phyloP scores from a whole-genome alignment of 2,329 filamentous ascomycete species.

The Magnaporthiopsis rhizophila region DNA sequence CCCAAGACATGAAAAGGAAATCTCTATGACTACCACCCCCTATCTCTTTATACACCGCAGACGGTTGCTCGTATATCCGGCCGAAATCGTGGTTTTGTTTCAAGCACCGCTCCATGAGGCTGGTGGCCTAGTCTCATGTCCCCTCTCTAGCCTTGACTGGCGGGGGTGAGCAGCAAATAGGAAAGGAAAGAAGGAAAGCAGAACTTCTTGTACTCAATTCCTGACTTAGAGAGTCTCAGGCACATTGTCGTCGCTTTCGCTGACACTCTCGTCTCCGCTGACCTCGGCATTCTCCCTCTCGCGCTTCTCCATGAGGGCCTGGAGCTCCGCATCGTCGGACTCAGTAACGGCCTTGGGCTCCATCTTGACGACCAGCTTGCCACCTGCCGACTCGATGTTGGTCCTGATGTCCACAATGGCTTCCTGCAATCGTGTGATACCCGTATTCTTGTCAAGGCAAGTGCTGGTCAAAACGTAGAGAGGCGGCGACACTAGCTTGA shows the following conservation, averaged over 20 bases:
- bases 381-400: constrained; percentile 71
- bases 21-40: background rate
- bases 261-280: constrained; percentile 92
- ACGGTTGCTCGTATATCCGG: background rate
- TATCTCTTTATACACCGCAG: background rate
- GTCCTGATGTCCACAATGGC: constrained; percentile 81
- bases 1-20: background rate
- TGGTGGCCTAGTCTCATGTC: background rate
- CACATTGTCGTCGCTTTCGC: constrained; percentile 87
- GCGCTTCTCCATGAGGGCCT: constrained; percentile 98
- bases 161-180: background rate
- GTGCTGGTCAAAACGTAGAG: constrained; percentile 95
- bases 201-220: background rate
- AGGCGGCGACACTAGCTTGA: constrained; percentile 94
- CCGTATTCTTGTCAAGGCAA: constrained; percentile 84
- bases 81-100: background rate
- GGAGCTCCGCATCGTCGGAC: constrained; percentile 93
- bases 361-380: constrained; percentile 89
- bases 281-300: constrained; percentile 97
- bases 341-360: constrained; percentile 98
- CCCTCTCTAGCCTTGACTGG: background rate
- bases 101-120: background rate
- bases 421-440: constrained; percentile 77
- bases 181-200: background rate
- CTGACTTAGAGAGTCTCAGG: constrained; percentile 41